A percentile compares a stretch with the other conserved stretches of the same genome.
phyloP scores from a whole-genome alignment of 1,284 basidiomycete genomes.

The Xanthoconium separans region DNA sequence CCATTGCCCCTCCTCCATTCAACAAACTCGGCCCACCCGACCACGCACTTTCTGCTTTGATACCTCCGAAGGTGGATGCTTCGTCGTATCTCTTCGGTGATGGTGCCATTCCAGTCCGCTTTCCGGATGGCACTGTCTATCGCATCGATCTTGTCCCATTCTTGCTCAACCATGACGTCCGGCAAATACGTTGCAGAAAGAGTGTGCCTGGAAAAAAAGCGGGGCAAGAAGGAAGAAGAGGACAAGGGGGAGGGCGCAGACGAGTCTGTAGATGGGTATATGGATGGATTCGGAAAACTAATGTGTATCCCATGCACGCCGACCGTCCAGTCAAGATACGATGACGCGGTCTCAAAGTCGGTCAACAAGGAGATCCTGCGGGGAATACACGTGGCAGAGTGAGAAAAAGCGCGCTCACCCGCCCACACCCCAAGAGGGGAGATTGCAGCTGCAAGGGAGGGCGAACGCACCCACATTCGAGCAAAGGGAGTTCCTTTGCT shows the following conservation, averaged over 20 bases:
- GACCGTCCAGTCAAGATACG: slow-evolving; percentile 91
- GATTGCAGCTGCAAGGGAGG: background rate
- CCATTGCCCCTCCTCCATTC: slow-evolving; percentile 63
- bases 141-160: slow-evolving; percentile 89
- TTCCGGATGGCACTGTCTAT: slow-evolving; percentile 91
- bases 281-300: slow-evolving; percentile 76
- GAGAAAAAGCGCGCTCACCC: background rate
- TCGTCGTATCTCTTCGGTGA: slow-evolving; percentile 81
- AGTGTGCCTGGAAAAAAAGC: slow-evolving; percentile 51
- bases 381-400: background rate
- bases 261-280: slow-evolving; percentile 47
- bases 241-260: slow-evolving; percentile 67
- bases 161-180: slow-evolving; percentile 89
- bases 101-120: slow-evolving; percentile 82
- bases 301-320: slow-evolving; percentile 94
- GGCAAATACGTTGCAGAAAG: slow-evolving; percentile 95
- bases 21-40: slow-evolving; percentile 76
- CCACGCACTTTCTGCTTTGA: slow-evolving; percentile 74
- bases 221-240: slow-evolving; percentile 58
- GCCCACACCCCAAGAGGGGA: background rate
- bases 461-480: slow-evolving; percentile 80
- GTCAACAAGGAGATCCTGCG: slow-evolving; percentile 84
- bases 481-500: slow-evolving; percentile 68
- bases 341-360: slow-evolving; percentile 82
- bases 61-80: slow-evolving; percentile 82